Percentiles rank a stretch among this genome's conserved stretches.
phyloP scores from a whole-genome alignment of 805 yeast genomes.

The Nakazawaea siamensis region DNA sequence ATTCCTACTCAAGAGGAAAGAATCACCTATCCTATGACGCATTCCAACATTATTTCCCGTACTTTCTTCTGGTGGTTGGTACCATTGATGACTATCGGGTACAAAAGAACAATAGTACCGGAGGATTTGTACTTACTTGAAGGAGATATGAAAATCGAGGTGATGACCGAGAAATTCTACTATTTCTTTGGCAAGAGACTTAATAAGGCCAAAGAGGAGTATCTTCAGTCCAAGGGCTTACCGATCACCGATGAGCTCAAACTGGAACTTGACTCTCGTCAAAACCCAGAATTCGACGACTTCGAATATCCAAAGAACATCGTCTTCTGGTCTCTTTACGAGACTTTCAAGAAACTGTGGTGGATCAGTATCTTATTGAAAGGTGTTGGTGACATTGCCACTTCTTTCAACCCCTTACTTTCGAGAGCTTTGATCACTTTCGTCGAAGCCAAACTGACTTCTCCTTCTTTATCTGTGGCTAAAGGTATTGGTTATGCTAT shows the following conservation, averaged over 20 bases:
- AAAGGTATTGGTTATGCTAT: conserved; percentile 73
- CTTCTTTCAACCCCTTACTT: conserved; percentile 56
- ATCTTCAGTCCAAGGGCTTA: conserved; percentile 20
- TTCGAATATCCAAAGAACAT: conserved; percentile 16
- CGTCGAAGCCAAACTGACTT: conserved; percentile 42
- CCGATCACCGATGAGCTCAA: conserved; percentile 9
- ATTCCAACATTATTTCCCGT: conserved; percentile 31
- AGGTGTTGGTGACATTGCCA: conserved; percentile 33
- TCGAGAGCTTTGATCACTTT: conserved; percentile 56
- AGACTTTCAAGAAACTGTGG: conserved; percentile 42
- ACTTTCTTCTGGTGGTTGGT: conserved; percentile 60
- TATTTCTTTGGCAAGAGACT: conserved; percentile 23
- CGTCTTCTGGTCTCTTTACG: conserved; percentile 31
- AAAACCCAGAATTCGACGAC: conserved; percentile 17
- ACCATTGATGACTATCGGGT: conserved; percentile 59
- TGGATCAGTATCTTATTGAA: conserved; percentile 30
- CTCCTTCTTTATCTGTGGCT: conserved; percentile 33
- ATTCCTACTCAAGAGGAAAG: conserved; percentile 46
- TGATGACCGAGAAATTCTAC: conserved; percentile 29
- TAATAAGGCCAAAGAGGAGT: conserved; percentile 21
- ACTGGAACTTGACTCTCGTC: conserved; percentile 15
- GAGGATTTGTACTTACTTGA: conserved; percentile 48
- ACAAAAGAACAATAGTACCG: conserved; percentile 61
- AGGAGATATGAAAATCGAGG: conserved; percentile 32
- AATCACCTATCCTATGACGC: conserved; percentile 37